Base-by-base conservation (phyloP, 129 eudicot genomes). In the Calendula officinalis region DNA sequence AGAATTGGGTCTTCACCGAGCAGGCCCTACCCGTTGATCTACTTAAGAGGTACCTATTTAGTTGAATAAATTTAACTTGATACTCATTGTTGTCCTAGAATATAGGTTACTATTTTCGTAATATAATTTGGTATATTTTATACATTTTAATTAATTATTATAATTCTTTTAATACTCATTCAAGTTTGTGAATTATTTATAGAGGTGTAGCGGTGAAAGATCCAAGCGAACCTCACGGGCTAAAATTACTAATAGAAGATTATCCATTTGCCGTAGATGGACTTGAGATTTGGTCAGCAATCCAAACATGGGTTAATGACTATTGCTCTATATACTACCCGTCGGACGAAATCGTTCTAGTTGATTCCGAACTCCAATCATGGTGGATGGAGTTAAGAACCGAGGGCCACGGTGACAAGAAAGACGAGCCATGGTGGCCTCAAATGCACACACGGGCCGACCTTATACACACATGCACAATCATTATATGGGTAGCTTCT, bases 1-100 rank as follows among this genome's bases (percentile, higher is more conserved):
- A 76, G 59, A 66, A 71, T 27, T 87, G 97, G 95, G 80, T 77
- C 34, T 91, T 91, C 75, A 74, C 86, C 1, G 95, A 91, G 33
- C 95, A 91, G 43, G 94, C 80, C 5, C 80, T 91, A 14, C 97
- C 97, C 0, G 80, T 70, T 43, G 97, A 91, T 70, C 86, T 91
- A 10, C 70, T 87, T 39, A 91, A 84, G 59, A 84, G 97, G 95
- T 87, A 64, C 2, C 2, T 22, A 22, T 22, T 22, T 22, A 22
- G 30, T 22, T 22, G 30, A 22, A 22, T 22, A 22, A 22, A 22
- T 2, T 22, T 22, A 22, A 22, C 30, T 22, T 22, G 30, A 22
- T 22, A 22, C 30, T 22, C 1, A 22, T 22, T 22, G 1, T 22
- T 22, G 30, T 22, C 30, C 30, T 22, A 22, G 30, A 22, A 22